Evolutionary conservation across 805 yeast genomes (phyloP).

Genomic region (Pichia exigua): DNA sequence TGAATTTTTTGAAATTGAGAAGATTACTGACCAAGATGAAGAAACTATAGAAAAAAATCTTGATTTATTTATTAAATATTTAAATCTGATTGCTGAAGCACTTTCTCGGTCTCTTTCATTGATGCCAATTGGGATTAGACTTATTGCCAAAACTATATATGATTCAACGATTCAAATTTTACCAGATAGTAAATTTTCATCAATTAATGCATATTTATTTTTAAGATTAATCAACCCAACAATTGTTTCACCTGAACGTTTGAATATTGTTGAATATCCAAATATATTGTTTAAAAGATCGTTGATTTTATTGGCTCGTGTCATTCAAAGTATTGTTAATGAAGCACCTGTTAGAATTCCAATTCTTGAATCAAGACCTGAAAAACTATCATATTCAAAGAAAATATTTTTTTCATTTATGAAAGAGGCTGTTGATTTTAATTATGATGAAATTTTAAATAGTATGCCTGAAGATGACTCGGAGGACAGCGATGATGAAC

Average conservation of each 20-base stretch:
- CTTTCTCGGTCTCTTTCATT: constrained; percentile 45
- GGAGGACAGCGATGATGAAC: background rate
- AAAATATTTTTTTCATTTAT: constrained; percentile 35
- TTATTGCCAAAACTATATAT: constrained; percentile 61
- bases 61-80: constrained; percentile 45
- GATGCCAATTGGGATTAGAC: constrained; percentile 66
- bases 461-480: background rate
- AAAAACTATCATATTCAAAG: constrained; percentile 35
- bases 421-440: constrained; percentile 22
- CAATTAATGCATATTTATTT: constrained; percentile 83
- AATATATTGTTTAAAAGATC: constrained; percentile 42
- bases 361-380: constrained; percentile 30
- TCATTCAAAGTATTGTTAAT: constrained; percentile 81
- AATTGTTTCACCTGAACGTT: constrained; percentile 75
- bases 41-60: constrained; percentile 37
- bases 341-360: constrained; percentile 71
- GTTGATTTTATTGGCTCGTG: constrained; percentile 71
- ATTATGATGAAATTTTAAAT: constrained; percentile 8
- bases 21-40: constrained; percentile 10
- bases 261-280: constrained; percentile 16
- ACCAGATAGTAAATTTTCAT: constrained; percentile 57
- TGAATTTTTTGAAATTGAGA: constrained; percentile 50
- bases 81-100: constrained; percentile 48
- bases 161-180: constrained; percentile 50
- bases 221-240: constrained; percentile 82